Base-by-base conservation (phyloP, 768 basidiomycete genomes). In the Leccinum aurantiacum region DNA sequence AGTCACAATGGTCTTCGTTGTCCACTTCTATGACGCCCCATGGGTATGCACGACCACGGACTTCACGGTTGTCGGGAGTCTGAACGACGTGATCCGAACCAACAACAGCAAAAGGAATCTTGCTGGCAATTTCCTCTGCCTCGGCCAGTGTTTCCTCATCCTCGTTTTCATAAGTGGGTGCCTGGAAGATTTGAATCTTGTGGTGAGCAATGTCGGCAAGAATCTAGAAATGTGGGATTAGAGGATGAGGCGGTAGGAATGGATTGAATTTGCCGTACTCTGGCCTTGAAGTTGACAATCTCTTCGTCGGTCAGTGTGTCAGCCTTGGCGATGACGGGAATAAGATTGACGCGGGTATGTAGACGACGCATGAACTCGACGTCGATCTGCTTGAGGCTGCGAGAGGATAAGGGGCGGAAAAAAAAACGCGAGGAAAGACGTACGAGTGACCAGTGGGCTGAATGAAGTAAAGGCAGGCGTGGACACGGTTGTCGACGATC, bases 21-120 rank as follows among this genome's bases (percentile, higher is more conserved):
- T 99, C 97, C 25, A 99, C 97, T 74, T 99, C 97, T 65, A 98
- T 94, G 53, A 95, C 89, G 74, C 97, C 97, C 97, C 97, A 99
- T 10, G 97, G 97, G 75, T 99, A 99, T 4, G 86, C 81, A 66
- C 97, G 93, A 13, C 97, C 97, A 65, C 97, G 92, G 53, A 98
- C 94, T 75, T 89, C 80, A 60, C 95, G 90, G 25, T 95, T 95
- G 68, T 96, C 94, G 24, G 91, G 82, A 2, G 93, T 88, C 60
- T 80, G 75, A 33, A 99, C 91, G 57, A 89, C 77, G 63, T 82
- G 80, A 76, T 98, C 90, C 24, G 96, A 98, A 25, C 97, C 97
- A 53, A 99, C 97, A 52, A 99, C 90, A 52, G 97, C 97, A 67
- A 99, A 99, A 17, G 97, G 97, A 68, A 99, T 95, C 78, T 98